These are phyloP conservation scores for Fraxinus floribunda DNA, from an alignment of 305 asterid species.

Conservation along the genomic window DNA sequence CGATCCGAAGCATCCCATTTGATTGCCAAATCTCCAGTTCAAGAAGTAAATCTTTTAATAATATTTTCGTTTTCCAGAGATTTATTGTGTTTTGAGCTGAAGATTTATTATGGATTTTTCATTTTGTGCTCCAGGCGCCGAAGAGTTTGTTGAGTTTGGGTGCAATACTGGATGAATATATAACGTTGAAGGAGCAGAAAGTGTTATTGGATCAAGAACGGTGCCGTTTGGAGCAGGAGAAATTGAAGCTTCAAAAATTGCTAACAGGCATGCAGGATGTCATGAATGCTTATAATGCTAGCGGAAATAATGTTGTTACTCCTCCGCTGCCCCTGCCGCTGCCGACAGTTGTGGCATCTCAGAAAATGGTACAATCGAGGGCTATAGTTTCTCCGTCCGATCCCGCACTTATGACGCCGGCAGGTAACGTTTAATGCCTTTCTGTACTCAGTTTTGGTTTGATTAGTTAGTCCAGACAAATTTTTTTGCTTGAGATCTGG, in stretches of 20 bases:
- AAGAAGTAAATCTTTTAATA: constrained; percentile 43
- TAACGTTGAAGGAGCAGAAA: constrained; percentile 79
- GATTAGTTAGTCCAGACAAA: constrained; percentile 1
- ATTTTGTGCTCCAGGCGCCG: constrained; percentile 50
- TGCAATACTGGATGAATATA: constrained; percentile 81
- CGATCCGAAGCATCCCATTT: constrained; percentile 80
- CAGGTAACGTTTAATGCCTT: constrained; percentile 42
- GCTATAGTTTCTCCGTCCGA: constrained; percentile 34
- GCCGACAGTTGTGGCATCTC: constrained; percentile 31
- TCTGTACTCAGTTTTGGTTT: not conserved
- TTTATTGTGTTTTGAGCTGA: not conserved
- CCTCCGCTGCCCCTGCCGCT: constrained; percentile 42
- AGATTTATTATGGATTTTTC: not conserved
- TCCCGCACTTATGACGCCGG: constrained; percentile 36
- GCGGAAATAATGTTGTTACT: constrained; percentile 31
- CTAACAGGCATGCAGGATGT: constrained; percentile 76
- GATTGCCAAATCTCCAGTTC: constrained; percentile 66
- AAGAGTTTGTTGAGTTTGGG: constrained; percentile 78
- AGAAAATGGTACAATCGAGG: constrained; percentile 13
- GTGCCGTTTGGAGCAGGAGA: constrained; percentile 73
- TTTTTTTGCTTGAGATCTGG: not conserved
- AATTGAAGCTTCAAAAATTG: constrained; percentile 60
- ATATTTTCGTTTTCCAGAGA: not conserved
- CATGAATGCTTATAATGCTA: constrained; percentile 62
- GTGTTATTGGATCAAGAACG: constrained; percentile 70